Evolutionary conservation across 805 yeast species (phyloP).

Genomic region (Candida bentonensis): DNA sequence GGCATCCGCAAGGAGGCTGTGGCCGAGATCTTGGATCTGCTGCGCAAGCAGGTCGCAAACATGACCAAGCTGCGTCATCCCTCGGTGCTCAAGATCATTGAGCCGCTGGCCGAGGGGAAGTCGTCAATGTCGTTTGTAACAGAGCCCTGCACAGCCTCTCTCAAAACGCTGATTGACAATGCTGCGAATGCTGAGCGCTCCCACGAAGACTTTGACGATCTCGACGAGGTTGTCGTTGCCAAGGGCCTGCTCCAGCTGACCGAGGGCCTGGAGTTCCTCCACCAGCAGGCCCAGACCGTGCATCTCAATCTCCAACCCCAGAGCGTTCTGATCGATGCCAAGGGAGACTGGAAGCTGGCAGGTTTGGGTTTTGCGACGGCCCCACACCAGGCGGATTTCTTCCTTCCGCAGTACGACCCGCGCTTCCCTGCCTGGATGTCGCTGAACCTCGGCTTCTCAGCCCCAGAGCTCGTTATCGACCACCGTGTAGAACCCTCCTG

Average conservation of each 20-base stretch:
- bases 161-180: conserved; percentile 30
- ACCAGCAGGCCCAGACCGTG: conserved; percentile 56
- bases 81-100: conserved; percentile 64
- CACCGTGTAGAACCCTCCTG: conserved; percentile 47
- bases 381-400: conserved; percentile 39
- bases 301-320: conserved; percentile 71
- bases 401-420: conserved; percentile 58
- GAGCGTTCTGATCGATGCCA: conserved; percentile 57
- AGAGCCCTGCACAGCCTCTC: conserved; percentile 53
- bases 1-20: conserved; percentile 34
- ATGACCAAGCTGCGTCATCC: conserved; percentile 84
- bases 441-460: conserved; percentile 56
- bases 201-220: conserved; percentile 28
- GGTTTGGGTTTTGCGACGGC: conserved; percentile 45
- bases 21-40: conserved; percentile 50
- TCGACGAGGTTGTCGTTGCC: conserved; percentile 60
- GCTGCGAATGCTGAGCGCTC: conserved; percentile 15
- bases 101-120: conserved; percentile 80
- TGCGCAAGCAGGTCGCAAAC: conserved; percentile 55
- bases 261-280: conserved; percentile 71
- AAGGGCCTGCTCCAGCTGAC: conserved; percentile 72
- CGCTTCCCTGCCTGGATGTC: conserved; percentile 62
- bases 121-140: conserved; percentile 69
- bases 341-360: conserved; percentile 84
- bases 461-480: conserved; percentile 73